phyloP scores from a whole-genome alignment of 2,329 filamentous ascomycete species.

The Aspergillus sp. region DNA sequence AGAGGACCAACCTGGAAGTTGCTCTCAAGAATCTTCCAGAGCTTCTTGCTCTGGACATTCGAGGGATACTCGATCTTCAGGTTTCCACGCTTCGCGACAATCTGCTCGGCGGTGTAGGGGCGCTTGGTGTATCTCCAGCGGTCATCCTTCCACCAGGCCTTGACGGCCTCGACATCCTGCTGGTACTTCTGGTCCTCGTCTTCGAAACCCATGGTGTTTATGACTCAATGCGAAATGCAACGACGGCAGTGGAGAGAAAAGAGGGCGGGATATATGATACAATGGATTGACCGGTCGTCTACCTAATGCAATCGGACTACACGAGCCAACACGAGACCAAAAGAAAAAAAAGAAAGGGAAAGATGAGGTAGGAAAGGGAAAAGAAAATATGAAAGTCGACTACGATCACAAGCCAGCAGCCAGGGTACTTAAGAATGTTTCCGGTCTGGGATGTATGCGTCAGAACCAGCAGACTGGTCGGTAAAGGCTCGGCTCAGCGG shows the following conservation, averaged over 20 bases:
- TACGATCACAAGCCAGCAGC: constrained; percentile 30
- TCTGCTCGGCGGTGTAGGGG: constrained; percentile 93
- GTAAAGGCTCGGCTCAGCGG: constrained; percentile 43
- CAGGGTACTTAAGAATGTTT: constrained; percentile 30
- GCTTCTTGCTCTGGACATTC: constrained; percentile 86
- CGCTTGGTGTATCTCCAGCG: constrained; percentile 92
- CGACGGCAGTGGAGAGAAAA: background rate
- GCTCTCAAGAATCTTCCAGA: constrained; percentile 84
- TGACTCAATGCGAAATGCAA: background rate
- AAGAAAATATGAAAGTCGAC: constrained; percentile 12
- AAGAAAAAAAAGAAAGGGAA: constrained; percentile 10
- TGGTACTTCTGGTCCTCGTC: constrained; percentile 73
- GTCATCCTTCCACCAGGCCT: constrained; percentile 90
- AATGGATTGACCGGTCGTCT: background rate
- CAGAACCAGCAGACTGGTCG: constrained; percentile 25
- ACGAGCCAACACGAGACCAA: constrained; percentile 1
- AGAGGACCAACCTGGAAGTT: constrained; percentile 69
- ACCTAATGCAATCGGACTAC: background rate
- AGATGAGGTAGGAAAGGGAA: constrained; percentile 4
- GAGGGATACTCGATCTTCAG: constrained; percentile 89
- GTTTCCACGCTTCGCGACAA: constrained; percentile 90
- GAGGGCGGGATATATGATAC: constrained; percentile 1
- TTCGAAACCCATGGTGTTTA: constrained; percentile 47
- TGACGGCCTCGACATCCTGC: constrained; percentile 81
- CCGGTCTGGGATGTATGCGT: constrained; percentile 23